Conservation (phyloP, 805 yeast species). For the Isabelozyma heimii region DNA sequence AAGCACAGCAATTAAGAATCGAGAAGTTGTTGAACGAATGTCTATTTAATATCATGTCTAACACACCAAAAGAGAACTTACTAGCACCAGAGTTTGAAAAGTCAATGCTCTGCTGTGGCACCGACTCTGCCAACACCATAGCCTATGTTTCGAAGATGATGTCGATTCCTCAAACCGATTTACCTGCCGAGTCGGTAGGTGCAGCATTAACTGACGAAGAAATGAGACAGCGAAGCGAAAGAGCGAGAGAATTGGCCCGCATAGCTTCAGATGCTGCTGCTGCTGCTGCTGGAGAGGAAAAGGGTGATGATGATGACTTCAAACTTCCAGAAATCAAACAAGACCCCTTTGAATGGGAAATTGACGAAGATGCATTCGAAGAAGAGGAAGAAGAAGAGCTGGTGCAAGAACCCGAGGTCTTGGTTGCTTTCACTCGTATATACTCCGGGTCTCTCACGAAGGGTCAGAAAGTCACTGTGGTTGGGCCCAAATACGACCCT, state of each 20-base stretch:
- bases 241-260: conserved; percentile 64
- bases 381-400: conserved; percentile 44
- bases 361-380: conserved; percentile 46
- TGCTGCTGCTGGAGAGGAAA: conserved; percentile 21
- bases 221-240: conserved; percentile 57
- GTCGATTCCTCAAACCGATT: conserved; percentile 77
- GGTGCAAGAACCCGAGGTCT: conserved; percentile 53
- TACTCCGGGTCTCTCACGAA: conserved; percentile 78
- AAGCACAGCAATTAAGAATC: conserved; percentile 71
- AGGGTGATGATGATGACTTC: conserved; percentile 20
- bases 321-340: conserved; percentile 22
- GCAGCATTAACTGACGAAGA: conserved; percentile 51
- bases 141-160: conserved; percentile 90
- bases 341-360: conserved; percentile 43
- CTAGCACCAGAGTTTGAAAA: conserved; percentile 48
- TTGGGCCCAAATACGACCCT: conserved; percentile 89
- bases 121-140: conserved; percentile 49
- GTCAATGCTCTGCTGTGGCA: conserved; percentile 66
- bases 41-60: conserved; percentile 49
- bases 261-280: conserved; percentile 57
- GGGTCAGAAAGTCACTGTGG: conserved; percentile 72
- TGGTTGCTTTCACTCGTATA: conserved; percentile 85
- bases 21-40: conserved; percentile 55
- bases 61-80: conserved; percentile 26
- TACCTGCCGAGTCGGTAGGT: conserved; percentile 55